A percentile compares a stretch with the other conserved stretches of the same genome.
Conservation (phyloP, 352 stramenopile genomes). For the Globisporangium abappressorium region DNA sequence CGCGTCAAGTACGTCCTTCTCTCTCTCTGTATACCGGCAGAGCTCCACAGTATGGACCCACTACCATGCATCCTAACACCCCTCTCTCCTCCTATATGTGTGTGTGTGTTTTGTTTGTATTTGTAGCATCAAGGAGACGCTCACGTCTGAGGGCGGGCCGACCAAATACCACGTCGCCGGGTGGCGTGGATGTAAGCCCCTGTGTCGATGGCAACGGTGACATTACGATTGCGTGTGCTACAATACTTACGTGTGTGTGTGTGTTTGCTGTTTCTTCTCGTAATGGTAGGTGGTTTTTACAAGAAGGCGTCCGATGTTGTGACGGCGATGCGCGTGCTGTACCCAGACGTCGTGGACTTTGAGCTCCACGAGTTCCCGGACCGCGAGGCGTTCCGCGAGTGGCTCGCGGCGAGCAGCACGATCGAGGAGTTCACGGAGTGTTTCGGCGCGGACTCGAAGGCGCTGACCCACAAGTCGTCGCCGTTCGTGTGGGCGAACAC, state of each 20-base stretch:
- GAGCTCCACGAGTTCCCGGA: constrained; percentile 51
- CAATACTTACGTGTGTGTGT: neutral
- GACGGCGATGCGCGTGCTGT: constrained; percentile 62
- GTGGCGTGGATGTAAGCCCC: constrained; percentile 52
- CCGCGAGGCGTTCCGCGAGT: constrained; percentile 56
- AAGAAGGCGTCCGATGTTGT: constrained; percentile 59
- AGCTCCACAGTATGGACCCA: neutral
- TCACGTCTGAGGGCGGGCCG: constrained; percentile 24
- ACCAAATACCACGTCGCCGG: constrained; percentile 65
- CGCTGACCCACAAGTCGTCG: constrained; percentile 57
- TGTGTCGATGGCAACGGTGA: neutral
- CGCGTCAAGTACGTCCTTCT: constrained; percentile 47
- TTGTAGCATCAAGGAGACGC: constrained; percentile 41
- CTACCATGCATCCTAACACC: neutral
- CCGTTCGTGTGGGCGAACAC: constrained; percentile 73
- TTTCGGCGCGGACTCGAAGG: constrained; percentile 41
- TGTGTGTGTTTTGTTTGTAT: neutral
- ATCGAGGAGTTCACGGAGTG: constrained; percentile 27
- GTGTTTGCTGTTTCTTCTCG: neutral
- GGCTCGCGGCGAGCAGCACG: constrained; percentile 35
- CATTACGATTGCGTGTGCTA: neutral
- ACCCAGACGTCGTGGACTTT: constrained; percentile 44
- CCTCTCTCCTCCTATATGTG: neutral
- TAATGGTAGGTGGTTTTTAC: constrained; percentile 39
- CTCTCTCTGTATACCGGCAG: neutral